These are phyloP conservation scores for Plasmopara viticola DNA, from an alignment of 352 stramenopile species.

Conservation along the genomic window DNA sequence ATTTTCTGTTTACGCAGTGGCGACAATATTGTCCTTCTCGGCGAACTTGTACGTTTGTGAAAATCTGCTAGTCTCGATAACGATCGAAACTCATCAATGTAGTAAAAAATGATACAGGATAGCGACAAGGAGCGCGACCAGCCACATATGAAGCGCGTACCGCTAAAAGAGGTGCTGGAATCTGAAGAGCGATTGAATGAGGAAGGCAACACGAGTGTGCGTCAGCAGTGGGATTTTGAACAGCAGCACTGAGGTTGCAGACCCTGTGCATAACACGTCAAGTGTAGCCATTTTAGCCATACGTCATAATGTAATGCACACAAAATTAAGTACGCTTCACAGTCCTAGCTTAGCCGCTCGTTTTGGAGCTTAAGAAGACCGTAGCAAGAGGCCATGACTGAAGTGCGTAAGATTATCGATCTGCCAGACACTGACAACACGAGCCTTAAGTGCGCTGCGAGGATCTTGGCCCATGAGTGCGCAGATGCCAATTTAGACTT, in stretches of 20 bases:
- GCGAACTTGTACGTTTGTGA: slow-evolving; percentile 54
- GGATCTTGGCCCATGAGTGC: slow-evolving; percentile 78
- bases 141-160: slow-evolving; percentile 72
- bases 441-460: slow-evolving; percentile 78
- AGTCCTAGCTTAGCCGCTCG: slow-evolving; percentile 18
- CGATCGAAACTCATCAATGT: not conserved
- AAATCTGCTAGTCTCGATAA: too few species aligned
- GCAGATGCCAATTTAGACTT: slow-evolving; percentile 79
- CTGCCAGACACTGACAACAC: slow-evolving; percentile 83
- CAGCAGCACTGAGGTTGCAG: slow-evolving; percentile 33
- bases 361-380: slow-evolving; percentile 2
- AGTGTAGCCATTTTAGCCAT: too few species aligned
- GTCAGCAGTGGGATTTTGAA: slow-evolving; percentile 83
- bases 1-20: slow-evolving; percentile 34
- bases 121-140: slow-evolving; percentile 77
- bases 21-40: slow-evolving; percentile 84
- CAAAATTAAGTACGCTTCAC: not conserved
- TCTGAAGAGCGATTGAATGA: slow-evolving; percentile 70
- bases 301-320: too few species aligned
- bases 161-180: slow-evolving; percentile 76
- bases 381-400: slow-evolving; percentile 14
- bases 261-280: too few species aligned
- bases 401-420: slow-evolving; percentile 46
- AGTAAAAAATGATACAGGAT: slow-evolving; percentile 38
- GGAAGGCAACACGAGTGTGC: slow-evolving; percentile 55